Percentiles rank a stretch among this genome's conserved stretches.
Evolutionary conservation across 2,329 filamentous ascomycete species (phyloP).

Genomic region (Monilinia vaccinii-corymbosi): DNA sequence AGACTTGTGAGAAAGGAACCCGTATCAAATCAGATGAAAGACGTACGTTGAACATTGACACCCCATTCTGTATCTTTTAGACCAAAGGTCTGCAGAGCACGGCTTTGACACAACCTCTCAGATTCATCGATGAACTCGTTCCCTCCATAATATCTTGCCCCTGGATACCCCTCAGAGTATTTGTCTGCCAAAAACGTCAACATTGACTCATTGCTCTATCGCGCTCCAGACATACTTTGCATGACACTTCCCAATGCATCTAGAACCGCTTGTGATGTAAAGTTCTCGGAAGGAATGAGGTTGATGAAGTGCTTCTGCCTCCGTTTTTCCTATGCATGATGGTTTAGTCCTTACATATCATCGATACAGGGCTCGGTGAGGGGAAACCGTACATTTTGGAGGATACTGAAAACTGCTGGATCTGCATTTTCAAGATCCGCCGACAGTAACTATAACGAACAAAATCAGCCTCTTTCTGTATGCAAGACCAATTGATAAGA

Average conservation of each 20-base stretch:
- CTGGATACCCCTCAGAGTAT: constrained; percentile 97
- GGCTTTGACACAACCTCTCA: constrained; percentile 80
- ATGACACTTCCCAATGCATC: constrained; percentile 89
- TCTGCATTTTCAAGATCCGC: constrained; percentile 76
- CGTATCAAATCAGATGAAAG: constrained; percentile 1
- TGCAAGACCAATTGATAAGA: not conserved
- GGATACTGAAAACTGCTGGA: constrained; percentile 76
- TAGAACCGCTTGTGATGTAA: constrained; percentile 85
- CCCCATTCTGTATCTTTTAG: constrained; percentile 84
- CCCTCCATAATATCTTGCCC: constrained; percentile 91
- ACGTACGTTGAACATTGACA: constrained; percentile 82
- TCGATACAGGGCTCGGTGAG: not conserved
- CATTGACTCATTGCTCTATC: constrained; percentile 30
- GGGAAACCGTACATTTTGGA: constrained; percentile 62
- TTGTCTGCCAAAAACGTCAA: constrained; percentile 55
- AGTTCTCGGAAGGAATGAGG: constrained; percentile 90
- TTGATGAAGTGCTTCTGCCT: constrained; percentile 99
- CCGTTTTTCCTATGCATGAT: constrained; percentile 65
- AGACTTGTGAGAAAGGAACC: constrained; percentile 16
- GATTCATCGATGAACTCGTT: constrained; percentile 94
- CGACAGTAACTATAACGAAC: constrained; percentile 57
- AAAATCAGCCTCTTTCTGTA: constrained; percentile 11
- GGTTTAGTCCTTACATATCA: constrained; percentile 4
- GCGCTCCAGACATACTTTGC: constrained; percentile 58
- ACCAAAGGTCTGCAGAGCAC: constrained; percentile 80